phyloP scores from a whole-genome alignment of 306 rosid species.

The Casuarina glauca region DNA sequence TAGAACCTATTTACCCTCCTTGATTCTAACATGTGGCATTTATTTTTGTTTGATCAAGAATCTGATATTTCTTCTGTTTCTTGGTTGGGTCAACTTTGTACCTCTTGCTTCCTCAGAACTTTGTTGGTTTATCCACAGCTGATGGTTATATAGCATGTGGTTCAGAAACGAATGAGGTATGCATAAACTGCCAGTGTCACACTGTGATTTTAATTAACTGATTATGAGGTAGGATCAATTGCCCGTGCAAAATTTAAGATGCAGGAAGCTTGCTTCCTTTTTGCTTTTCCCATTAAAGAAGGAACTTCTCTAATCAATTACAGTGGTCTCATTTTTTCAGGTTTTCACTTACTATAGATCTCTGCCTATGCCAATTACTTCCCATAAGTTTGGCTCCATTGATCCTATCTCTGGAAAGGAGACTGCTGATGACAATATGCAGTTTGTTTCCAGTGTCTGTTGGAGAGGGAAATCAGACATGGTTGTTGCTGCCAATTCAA shows the following conservation, averaged over 20 bases:
- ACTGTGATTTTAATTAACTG: not conserved
- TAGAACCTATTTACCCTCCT: conserved; percentile 1
- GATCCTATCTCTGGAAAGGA: conserved; percentile 88
- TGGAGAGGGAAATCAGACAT: conserved; percentile 85
- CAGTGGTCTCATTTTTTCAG: conserved; percentile 38
- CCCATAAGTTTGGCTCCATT: conserved; percentile 77
- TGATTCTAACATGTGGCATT: not conserved
- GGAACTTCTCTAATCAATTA: not conserved
- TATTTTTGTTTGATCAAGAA: conserved; percentile 24
- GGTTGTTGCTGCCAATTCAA: conserved; percentile 90
- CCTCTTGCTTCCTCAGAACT: conserved; percentile 66
- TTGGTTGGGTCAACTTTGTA: conserved; percentile 34
- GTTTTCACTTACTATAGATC: conserved; percentile 80
- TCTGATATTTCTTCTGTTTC: conserved; percentile 15
- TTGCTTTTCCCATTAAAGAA: not conserved
- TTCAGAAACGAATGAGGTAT: conserved; percentile 97
- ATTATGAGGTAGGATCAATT: not conserved
- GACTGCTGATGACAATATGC: conserved; percentile 76
- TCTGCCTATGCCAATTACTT: conserved; percentile 85
- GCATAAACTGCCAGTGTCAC: conserved; percentile 18
- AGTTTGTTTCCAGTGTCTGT: conserved; percentile 94
- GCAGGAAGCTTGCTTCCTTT: not conserved
- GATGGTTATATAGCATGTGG: conserved; percentile 95
- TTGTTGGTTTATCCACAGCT: conserved; percentile 81
- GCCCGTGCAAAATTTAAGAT: not conserved